phyloP scores from a whole-genome alignment of 352 stramenopile species.

The Chrysophaeum taylorii region DNA sequence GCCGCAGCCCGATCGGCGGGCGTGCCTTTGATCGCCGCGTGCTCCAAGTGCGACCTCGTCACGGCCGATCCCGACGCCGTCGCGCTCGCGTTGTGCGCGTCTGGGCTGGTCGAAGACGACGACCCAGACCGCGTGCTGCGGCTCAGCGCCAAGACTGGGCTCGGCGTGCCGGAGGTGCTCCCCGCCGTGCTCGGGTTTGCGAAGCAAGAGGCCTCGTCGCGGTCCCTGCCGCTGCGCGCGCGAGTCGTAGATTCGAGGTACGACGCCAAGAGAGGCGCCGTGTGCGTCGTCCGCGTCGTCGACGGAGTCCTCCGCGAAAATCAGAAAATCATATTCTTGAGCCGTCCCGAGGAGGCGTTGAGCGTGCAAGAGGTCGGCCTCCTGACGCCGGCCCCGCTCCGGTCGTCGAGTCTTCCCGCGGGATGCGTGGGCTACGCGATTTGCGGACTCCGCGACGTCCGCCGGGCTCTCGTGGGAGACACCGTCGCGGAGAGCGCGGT shows the following conservation, averaged over 20 bases:
- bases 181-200: constrained; percentile 56
- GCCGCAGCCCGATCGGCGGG: neutral
- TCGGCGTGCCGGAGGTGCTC: constrained; percentile 69
- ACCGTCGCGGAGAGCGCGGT: constrained; percentile 29
- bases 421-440: constrained; percentile 81
- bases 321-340: constrained; percentile 32
- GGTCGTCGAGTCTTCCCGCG: constrained; percentile 48
- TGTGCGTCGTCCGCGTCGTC: constrained; percentile 84
- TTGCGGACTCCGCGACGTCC: constrained; percentile 75
- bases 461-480: constrained; percentile 67
- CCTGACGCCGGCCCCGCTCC: constrained; percentile 66
- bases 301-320: constrained; percentile 65
- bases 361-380: constrained; percentile 90
- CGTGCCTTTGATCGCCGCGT: constrained; percentile 70
- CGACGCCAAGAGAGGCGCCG: constrained; percentile 81
- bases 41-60: constrained; percentile 97
- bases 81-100: constrained; percentile 44
- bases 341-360: constrained; percentile 35
- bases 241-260: constrained; percentile 96
- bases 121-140: constrained; percentile 85
- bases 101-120: constrained; percentile 42
- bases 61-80: constrained; percentile 42
- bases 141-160: constrained; percentile 84
- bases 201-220: constrained; percentile 32
- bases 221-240: constrained; percentile 59